Percentiles rank a stretch among this genome's conserved stretches.
Evolutionary conservation across 345 rosid genomes (phyloP).

Genomic region (Odontarrhena argentea): DNA sequence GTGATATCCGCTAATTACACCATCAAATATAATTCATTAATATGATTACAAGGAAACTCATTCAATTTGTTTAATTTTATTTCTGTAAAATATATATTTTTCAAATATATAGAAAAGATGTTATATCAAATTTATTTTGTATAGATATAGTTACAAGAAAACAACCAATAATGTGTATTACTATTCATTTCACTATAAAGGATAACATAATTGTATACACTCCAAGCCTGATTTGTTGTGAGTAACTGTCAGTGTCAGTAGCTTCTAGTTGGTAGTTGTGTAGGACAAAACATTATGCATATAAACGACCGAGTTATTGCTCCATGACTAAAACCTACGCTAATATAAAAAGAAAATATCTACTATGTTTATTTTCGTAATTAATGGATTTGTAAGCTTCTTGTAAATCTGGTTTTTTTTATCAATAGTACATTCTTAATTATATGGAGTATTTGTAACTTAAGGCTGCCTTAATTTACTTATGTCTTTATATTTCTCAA

Average conservation of each 20-base stretch:
- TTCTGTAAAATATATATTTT: not conserved
- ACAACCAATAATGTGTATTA: not conserved
- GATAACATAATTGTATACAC: not conserved
- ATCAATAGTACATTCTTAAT: too few species aligned
- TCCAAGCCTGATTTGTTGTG: not conserved
- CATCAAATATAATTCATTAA: not conserved
- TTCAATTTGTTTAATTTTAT: not conserved
- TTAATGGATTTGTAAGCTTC: too few species aligned
- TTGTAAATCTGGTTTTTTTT: too few species aligned
- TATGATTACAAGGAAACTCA: not conserved
- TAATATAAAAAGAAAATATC: not conserved
- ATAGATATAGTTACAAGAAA: not conserved
- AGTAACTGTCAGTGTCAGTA: constrained; percentile 8
- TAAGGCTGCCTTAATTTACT: too few species aligned
- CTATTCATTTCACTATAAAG: constrained; percentile 18
- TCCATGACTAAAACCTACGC: not conserved
- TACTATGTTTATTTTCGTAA: not conserved
- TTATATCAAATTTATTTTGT: not conserved
- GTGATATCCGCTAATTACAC: not conserved
- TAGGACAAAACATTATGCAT: not conserved
- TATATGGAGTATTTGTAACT: too few species aligned
- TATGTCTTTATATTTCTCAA: too few species aligned
- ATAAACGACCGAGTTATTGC: not conserved
- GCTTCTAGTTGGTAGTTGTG: constrained; percentile 13
- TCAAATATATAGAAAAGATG: too few species aligned